Percentiles rank a stretch among this genome's conserved stretches.
Conservation (phyloP, 305 asterid species). For the Fraxinus dipetala region DNA sequence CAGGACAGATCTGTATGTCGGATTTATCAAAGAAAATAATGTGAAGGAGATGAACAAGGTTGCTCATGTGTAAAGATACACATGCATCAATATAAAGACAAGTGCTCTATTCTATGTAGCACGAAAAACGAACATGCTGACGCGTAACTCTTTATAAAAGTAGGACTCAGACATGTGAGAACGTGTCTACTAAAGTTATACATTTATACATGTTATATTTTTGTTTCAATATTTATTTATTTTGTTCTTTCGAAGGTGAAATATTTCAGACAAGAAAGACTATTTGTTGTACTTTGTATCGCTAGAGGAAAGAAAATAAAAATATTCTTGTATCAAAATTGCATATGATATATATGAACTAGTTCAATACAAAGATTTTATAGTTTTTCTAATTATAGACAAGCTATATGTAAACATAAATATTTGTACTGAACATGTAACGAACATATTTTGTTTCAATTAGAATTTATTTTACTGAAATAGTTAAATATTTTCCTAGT, state of each 20-base stretch:
- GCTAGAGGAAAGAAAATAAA: not conserved
- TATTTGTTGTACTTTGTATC: not conserved
- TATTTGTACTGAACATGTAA: not conserved
- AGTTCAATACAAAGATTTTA: not conserved
- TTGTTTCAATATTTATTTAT: not conserved
- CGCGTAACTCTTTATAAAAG: not conserved
- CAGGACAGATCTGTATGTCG: constrained; percentile 64
- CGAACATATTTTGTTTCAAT: not conserved
- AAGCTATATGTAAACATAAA: not conserved
- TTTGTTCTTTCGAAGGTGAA: not conserved
- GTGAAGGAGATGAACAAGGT: constrained; percentile 39
- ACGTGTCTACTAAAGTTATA: not conserved
- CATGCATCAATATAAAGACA: constrained; percentile 10
- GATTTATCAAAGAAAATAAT: constrained; percentile 48
- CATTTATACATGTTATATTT: not conserved
- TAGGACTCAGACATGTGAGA: not conserved
- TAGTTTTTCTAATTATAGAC: not conserved
- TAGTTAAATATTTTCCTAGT: not conserved
- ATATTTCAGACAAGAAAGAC: not conserved
- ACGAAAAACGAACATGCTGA: not conserved
- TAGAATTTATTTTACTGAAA: not conserved
- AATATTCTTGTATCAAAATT: not conserved
- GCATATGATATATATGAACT: not conserved
- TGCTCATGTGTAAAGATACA: constrained; percentile 49
- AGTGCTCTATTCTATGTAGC: constrained; percentile 5